Base-by-base conservation (phyloP, 208 protist species). In the Acanthamoeba castellanii region DNA sequence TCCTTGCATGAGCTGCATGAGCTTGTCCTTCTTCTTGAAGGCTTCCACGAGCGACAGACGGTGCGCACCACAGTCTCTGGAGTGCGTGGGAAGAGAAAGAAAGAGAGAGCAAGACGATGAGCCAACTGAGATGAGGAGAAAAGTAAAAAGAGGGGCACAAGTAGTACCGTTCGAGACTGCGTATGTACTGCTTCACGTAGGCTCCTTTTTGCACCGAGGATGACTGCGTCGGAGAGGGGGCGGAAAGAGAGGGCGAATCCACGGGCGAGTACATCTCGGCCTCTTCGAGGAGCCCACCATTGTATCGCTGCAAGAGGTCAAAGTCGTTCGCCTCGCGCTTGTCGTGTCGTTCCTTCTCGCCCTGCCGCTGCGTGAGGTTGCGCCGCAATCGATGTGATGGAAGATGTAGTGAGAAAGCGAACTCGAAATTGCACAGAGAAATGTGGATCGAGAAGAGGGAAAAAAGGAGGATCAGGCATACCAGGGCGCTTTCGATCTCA, bases 11-110 rank as follows among this genome's bases (percentile, higher is more conserved):
- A 76, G 27, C 42, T 92, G 34, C 61, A 92, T 37, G 6, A 92
- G 34, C 87, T 92, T 92, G 42, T 92, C 87, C 87, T 92, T 92
- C 61, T 76, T 92, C 45, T 50, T 76, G 42, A 92, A 76, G 34
- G 64, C 64, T 52, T 92, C 61, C 42, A 92, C 87, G 25, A 76
- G 61, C 20, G 87, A 76, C 61, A 76, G 25, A 7, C 64, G 87
- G 64, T 76, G 61, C 14, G 87, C 64, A 1, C 61, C 87, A 76
- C 87, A 76, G 22, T 76, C 87, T 14, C 87, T 92, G 18, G n/a
- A 68, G 37, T 32, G 18, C 18, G 32, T 25, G n/a, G 2, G n/a
- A 11, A 42, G 13, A 20, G 47, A 32, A 20, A 22, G 34, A 85
- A 47, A 52, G 8, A 81, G 70, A 42, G 18, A 45, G 70, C n/a